These are phyloP conservation scores for Xylariaceae sp. DNA, from an alignment of 2,329 filamentous ascomycete species.

Conservation along the genomic window DNA sequence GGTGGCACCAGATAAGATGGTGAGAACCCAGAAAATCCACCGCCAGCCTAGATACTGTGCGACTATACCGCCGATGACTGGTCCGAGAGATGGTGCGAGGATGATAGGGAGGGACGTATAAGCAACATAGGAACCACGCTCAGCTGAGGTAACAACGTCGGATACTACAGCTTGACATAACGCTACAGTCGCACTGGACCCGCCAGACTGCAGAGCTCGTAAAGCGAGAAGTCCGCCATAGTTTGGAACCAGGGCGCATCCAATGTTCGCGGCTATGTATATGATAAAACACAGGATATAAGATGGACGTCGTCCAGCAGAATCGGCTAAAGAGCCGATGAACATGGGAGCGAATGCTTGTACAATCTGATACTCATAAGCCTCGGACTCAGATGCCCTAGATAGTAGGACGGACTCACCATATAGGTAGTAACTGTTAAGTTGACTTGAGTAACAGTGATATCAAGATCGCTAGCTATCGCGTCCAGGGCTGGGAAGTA, in stretches of 20 bases:
- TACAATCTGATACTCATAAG: constrained; percentile 41
- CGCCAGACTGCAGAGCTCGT: constrained; percentile 49
- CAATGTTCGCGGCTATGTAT: constrained; percentile 46
- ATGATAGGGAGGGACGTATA: constrained; percentile 44
- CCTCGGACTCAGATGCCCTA: constrained; percentile 8
- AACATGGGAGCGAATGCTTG: constrained; percentile 53
- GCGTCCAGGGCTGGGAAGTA: constrained; percentile 45
- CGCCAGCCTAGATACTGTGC: constrained; percentile 49
- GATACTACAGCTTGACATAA: constrained; percentile 52
- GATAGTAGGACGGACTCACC: constrained; percentile 24
- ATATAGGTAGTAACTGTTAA: constrained; percentile 36
- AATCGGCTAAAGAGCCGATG: constrained; percentile 49
- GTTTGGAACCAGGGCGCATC: constrained; percentile 43
- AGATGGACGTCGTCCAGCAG: constrained; percentile 43
- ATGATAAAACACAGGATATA: constrained; percentile 47
- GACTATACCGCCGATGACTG: constrained; percentile 53
- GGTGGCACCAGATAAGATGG: constrained; percentile 36
- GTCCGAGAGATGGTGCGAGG: constrained; percentile 40
- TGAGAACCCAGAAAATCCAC: constrained; percentile 52
- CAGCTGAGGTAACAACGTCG: constrained; percentile 54
- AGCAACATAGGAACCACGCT: constrained; percentile 54
- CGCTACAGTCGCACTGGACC: constrained; percentile 53
- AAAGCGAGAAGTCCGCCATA: constrained; percentile 46
- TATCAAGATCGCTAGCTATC: constrained; percentile 39
- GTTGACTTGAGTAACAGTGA: constrained; percentile 36